phyloP scores from a whole-genome alignment of 345 rosid species.

The Barbarea vulgaris region DNA sequence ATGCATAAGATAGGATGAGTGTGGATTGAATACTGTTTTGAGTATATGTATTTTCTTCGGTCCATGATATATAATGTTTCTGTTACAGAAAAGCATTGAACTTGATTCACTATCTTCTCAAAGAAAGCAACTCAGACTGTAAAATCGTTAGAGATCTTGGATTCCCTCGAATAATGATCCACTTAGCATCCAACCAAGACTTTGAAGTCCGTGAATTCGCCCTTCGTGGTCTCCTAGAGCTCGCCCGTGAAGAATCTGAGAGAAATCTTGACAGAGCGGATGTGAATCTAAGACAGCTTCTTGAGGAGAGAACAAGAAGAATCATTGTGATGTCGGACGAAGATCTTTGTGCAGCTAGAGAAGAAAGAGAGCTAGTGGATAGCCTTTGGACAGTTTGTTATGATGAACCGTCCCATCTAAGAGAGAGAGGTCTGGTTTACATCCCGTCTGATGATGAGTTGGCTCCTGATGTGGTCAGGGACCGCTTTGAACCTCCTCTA shows the following conservation, averaged over 20 bases:
- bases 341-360: constrained; percentile 78
- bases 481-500: constrained; percentile 80
- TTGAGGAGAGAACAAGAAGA: constrained; percentile 63
- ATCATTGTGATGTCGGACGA: constrained; percentile 70
- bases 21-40: too few species aligned
- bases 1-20: background rate
- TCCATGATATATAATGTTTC: background rate
- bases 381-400: constrained; percentile 73
- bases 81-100: constrained; percentile 83
- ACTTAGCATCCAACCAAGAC: constrained; percentile 79
- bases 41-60: too few species aligned
- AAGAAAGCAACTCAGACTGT: constrained; percentile 74
- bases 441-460: constrained; percentile 78
- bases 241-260: constrained; percentile 52
- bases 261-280: constrained; percentile 51
- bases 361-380: constrained; percentile 84
- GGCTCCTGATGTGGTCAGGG: constrained; percentile 72
- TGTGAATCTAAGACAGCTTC: constrained; percentile 65
- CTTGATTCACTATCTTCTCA: constrained; percentile 83
- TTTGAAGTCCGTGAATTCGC: constrained; percentile 83
- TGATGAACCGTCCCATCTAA: constrained; percentile 68
- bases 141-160: constrained; percentile 63
- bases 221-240: constrained; percentile 70
- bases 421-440: constrained; percentile 69
- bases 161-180: constrained; percentile 78